Evolutionary conservation across 2,329 filamentous ascomycete genomes (phyloP).

Genomic region (Trichoderma hamatum): DNA sequence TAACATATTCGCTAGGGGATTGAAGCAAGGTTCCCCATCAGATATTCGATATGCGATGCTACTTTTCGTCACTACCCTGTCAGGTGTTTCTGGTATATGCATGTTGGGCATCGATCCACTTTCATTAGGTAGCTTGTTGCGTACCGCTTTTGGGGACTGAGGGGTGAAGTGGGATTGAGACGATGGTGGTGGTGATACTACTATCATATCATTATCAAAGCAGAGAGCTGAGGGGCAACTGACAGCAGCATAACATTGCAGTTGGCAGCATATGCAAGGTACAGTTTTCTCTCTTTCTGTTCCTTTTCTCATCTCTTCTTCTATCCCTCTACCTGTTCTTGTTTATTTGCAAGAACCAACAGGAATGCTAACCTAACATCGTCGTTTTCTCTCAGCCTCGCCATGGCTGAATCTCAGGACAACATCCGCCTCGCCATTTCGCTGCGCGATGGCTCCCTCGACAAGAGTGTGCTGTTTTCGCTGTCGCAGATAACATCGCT

Average conservation of each 20-base stretch:
- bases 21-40: background rate
- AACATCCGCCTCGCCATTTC: slow-evolving; percentile 14
- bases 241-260: background rate
- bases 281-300: background rate
- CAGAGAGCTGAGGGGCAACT: background rate
- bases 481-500: background rate
- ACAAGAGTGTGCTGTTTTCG: slow-evolving; percentile 23
- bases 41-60: background rate
- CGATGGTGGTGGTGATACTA: background rate
- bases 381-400: background rate
- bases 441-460: slow-evolving; percentile 16
- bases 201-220: background rate
- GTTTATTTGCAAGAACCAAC: background rate
- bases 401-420: slow-evolving; percentile 14
- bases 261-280: background rate
- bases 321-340: background rate
- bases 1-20: background rate
- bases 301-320: background rate
- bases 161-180: background rate
- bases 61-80: background rate
- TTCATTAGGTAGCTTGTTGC: background rate
- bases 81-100: background rate
- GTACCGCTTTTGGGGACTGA: background rate
- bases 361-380: too few relatives aligned
- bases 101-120: background rate